These are phyloP conservation scores for Cardamine resedifolia DNA, from an alignment of 345 rosid species.

Conservation along the genomic window DNA sequence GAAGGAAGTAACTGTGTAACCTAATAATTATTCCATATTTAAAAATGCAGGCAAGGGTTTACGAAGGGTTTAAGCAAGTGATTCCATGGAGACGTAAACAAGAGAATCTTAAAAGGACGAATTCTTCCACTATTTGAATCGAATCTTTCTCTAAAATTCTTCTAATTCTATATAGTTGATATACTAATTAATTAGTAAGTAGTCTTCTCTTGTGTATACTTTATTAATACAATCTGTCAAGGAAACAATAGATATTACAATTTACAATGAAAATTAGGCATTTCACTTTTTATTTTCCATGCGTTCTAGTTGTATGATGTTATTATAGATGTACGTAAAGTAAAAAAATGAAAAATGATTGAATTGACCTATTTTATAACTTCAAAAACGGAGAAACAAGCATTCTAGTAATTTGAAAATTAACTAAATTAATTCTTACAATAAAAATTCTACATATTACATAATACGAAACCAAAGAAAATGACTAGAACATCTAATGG, in stretches of 20 bases:
- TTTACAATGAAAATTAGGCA: background rate
- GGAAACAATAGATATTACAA: background rate
- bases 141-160: background rate
- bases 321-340: background rate
- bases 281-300: background rate
- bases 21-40: conserved; percentile 28
- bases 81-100: conserved; percentile 67
- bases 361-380: background rate
- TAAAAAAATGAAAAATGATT: background rate
- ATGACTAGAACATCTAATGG: background rate
- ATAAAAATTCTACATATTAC: background rate
- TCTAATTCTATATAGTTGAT: background rate
- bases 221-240: conserved; percentile 10
- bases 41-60: conserved; percentile 56
- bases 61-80: conserved; percentile 59
- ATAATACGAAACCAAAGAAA: background rate
- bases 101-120: conserved; percentile 27
- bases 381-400: background rate
- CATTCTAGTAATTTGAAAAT: background rate
- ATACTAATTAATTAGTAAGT: background rate
- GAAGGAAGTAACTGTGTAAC: conserved; percentile 23
- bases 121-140: conserved; percentile 21
- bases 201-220: conserved; percentile 12
- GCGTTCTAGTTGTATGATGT: background rate
- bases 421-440: background rate